Evolutionary conservation across 2,329 filamentous ascomycete species (phyloP), one percentile per base, ranked within the genome.

Genomic region (Fusarium piperis): DNA sequence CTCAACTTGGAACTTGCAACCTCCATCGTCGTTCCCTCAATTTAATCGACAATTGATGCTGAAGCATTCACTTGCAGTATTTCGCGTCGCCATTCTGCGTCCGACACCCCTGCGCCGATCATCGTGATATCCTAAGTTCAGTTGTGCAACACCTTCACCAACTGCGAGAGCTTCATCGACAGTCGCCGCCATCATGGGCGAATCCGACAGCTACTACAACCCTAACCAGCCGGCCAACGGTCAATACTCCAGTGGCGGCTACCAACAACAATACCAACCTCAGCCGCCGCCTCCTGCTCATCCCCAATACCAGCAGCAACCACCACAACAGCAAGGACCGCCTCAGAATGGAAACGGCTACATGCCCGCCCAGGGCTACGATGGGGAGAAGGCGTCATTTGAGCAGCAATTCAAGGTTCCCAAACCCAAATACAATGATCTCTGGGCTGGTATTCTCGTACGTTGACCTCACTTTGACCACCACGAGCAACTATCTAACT

Each of bases 361-460:
- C 72, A 79, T 81, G 59, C 79, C 81, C 12, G 79, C 80, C 2
- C 77, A 82, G 58, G 73, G 78, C 33, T 78, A 81, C 44, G 80
- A 80, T 32, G 78, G 78, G 59, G 85, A 87, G 68, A 89, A 89
- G 78, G 83, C 84, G 35, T 83, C 83, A 32, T 98, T 97, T 78
- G 90, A 95, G 20, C 88, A 98, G 77, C 89, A 91, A 2, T 98
- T 98, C 85, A 92, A 92, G 81, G 81, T 98, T 59, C 89, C 93
- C 58, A 91, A 85, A 71, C 94, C 94, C n/a, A 97, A 95, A 80
- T 97, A 88, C 83, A 94, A 98, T 77, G 95, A 98, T 79, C 79
- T 93, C 28, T 98, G 95, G 95, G 95, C 95, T 4, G 94, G 92
- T 5, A 83, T 97, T 41, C 83, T 98, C 78, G 91, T 93, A 80